These are phyloP conservation scores for Kwoniella dejecticola DNA, from an alignment of 768 basidiomycete genomes.

Conservation along the genomic window DNA sequence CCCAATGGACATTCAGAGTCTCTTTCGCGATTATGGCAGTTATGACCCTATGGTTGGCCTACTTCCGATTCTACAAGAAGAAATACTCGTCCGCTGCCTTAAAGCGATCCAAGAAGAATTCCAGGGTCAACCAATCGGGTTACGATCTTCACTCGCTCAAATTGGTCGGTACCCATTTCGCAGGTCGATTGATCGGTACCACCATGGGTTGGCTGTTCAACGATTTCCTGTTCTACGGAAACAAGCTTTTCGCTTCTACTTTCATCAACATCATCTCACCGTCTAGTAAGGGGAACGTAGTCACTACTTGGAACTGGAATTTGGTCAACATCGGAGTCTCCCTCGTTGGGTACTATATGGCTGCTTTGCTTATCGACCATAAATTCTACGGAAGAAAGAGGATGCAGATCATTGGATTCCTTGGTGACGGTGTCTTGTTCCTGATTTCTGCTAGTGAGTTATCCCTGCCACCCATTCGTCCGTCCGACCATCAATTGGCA, in stretches of 20 bases:
- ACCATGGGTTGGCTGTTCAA: conserved; percentile 57
- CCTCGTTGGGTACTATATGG: conserved; percentile 57
- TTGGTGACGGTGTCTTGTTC: conserved; percentile 54
- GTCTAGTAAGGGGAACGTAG: conserved; percentile 49
- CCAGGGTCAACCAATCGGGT: conserved; percentile 54
- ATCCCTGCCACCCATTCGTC: too few relatives aligned
- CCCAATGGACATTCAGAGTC: conserved; percentile 58
- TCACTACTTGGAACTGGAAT: conserved; percentile 57
- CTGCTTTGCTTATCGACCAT: conserved; percentile 57
- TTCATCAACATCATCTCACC: conserved; percentile 58
- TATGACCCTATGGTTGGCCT: conserved; percentile 58
- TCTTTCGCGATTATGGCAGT: conserved; percentile 57
- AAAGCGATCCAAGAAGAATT: conserved; percentile 51
- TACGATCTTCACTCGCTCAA: conserved; percentile 57
- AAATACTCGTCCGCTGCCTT: conserved; percentile 53
- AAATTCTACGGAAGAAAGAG: conserved; percentile 56
- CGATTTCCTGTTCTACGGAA: conserved; percentile 57
- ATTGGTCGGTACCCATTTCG: conserved; percentile 55
- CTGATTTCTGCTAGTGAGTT: conserved; percentile 45
- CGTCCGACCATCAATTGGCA: too few relatives aligned
- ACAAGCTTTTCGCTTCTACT: conserved; percentile 56
- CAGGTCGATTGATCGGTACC: conserved; percentile 43
- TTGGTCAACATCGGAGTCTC: conserved; percentile 57
- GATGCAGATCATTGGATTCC: conserved; percentile 56
- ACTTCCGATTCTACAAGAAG: conserved; percentile 57